Percentiles rank a stretch among this genome's conserved stretches.
These are phyloP conservation scores for Oryza nivara DNA, from an alignment of 176 grass and related monocot genomes.

Conservation along the genomic window DNA sequence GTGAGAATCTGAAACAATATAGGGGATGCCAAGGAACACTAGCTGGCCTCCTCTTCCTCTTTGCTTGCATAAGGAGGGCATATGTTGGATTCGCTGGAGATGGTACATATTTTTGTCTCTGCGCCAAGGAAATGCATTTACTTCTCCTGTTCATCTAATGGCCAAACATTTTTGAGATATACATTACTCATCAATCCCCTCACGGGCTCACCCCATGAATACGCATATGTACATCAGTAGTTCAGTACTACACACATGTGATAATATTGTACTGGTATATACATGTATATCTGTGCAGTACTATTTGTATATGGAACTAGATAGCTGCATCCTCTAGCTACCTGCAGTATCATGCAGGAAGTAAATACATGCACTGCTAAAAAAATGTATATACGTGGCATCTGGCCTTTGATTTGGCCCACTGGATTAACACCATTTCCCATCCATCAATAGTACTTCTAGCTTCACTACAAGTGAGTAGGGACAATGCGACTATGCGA, in stretches of 20 bases:
- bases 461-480: conserved; percentile 9
- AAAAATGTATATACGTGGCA: background rate
- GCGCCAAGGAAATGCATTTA: conserved; percentile 41
- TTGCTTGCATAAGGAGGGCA: conserved; percentile 33
- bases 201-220: conserved; percentile 3
- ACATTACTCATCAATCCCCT: conserved; percentile 15
- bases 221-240: background rate
- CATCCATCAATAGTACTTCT: conserved; percentile 35
- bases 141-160: conserved; percentile 15
- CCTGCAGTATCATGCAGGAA: conserved; percentile 12
- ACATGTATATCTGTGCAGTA: background rate
- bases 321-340: conserved; percentile 23
- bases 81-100: conserved; percentile 51
- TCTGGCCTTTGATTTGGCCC: conserved; percentile 27
- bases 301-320: background rate
- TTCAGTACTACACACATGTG: conserved; percentile 38
- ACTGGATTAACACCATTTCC: conserved; percentile 42
- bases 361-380: background rate
- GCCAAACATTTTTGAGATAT: background rate
- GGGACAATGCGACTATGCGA: conserved; percentile 33
- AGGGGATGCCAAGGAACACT: conserved; percentile 11
- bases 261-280: conserved; percentile 43
- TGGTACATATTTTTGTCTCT: conserved; percentile 56
- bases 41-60: conserved; percentile 16
- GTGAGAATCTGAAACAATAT: conserved; percentile 42